phyloP scores from a whole-genome alignment of 352 stramenopile species.

The Pythium plurisporium region DNA sequence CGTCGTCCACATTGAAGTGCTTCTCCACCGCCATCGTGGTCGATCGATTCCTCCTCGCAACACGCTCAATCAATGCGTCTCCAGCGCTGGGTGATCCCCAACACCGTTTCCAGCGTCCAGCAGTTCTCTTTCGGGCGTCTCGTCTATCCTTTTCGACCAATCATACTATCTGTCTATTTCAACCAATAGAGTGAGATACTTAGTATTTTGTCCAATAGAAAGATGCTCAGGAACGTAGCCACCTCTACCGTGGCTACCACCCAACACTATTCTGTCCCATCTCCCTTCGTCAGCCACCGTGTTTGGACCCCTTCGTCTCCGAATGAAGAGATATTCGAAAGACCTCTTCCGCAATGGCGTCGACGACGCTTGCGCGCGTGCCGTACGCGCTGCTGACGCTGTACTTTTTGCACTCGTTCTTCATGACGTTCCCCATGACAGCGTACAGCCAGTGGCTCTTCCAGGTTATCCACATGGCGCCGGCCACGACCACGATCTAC shows the following conservation, averaged over 20 bases:
- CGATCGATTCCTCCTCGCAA: background rate
- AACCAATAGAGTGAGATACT: background rate
- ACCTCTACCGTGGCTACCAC: conserved; percentile 13
- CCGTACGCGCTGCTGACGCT: conserved; percentile 56
- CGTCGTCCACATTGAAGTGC: conserved; percentile 75
- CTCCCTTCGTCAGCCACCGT: background rate
- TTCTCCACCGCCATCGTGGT: conserved; percentile 41
- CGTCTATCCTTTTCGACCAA: conserved; percentile 1
- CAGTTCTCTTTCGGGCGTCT: conserved; percentile 19
- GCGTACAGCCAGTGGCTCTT: conserved; percentile 79
- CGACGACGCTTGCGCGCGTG: conserved; percentile 24
- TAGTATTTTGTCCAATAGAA: conserved; percentile 33
- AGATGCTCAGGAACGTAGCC: conserved; percentile 3
- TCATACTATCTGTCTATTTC: conserved; percentile 17
- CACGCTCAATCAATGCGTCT: background rate
- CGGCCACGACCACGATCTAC: conserved; percentile 73
- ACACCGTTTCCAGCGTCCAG: conserved; percentile 26
- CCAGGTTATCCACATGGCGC: conserved; percentile 68
- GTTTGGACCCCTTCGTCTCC: background rate
- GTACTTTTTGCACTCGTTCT: conserved; percentile 79
- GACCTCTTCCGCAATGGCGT: background rate
- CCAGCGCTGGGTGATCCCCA: background rate
- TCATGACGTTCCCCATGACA: conserved; percentile 71
- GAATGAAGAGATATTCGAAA: background rate
- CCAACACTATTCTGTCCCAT: conserved; percentile 19